These are phyloP conservation scores for Rhododendron simsii DNA, from an alignment of 148 eudicot genomes.

Conservation along the genomic window DNA sequence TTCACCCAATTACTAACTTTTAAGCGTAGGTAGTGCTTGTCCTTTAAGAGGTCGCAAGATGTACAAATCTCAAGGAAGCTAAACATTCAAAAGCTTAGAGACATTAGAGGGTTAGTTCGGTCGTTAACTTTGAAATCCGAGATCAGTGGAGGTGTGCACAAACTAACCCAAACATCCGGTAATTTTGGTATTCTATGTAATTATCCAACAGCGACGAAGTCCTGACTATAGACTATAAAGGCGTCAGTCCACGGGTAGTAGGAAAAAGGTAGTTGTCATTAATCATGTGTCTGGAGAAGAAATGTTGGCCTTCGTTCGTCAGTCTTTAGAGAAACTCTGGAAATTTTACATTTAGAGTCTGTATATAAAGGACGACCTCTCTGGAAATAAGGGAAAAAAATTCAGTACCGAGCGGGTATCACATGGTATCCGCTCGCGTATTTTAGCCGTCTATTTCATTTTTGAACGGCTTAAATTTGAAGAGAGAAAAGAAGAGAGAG, in stretches of 20 bases:
- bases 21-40: no score
- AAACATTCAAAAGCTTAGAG: neutral
- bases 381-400: no score
- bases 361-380: no score
- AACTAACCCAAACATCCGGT: neutral
- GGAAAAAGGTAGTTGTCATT: neutral
- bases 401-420: no score
- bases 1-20: neutral
- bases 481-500: no score
- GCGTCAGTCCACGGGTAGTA: neutral
- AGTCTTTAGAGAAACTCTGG: neutral
- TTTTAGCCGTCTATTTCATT: no score
- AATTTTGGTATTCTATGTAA: neutral
- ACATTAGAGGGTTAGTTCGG: no score
- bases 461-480: no score
- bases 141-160: neutral
- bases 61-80: no score
- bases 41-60: no score
- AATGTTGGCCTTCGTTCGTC: neutral
- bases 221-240: neutral
- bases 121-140: neutral
- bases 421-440: no score
- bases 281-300: neutral
- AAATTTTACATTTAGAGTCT: neutral
- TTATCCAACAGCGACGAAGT: neutral